Conservation (phyloP, 441 rosid genomes). For the Geranium incanum region DNA sequence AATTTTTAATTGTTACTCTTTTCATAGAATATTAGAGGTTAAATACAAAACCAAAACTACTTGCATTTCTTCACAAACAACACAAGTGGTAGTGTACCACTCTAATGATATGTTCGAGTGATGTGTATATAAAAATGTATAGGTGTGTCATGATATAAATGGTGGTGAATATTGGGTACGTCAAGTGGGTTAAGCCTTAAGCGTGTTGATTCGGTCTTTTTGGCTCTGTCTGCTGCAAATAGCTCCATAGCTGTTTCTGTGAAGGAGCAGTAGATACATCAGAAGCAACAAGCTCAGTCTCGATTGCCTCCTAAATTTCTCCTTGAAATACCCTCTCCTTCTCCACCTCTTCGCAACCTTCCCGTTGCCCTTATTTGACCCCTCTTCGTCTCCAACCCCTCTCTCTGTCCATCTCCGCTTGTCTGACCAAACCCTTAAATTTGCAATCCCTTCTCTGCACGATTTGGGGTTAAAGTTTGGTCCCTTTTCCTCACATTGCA, state of each 20-base stretch:
- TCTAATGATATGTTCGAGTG: background rate
- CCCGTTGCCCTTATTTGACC: constrained; percentile 8
- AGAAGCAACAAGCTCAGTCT: background rate
- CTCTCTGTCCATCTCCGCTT: background rate
- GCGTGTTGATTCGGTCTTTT: background rate
- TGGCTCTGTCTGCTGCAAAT: background rate
- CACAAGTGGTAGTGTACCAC: too few species aligned
- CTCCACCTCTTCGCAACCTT: background rate
- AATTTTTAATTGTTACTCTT: too few species aligned
- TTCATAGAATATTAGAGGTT: too few species aligned
- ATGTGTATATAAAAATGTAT: background rate
- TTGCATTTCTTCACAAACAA: too few species aligned
- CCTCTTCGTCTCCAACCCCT: background rate
- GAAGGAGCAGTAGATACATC: background rate
- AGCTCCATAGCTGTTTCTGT: background rate
- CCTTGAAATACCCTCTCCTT: background rate
- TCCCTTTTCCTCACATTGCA: constrained; percentile 1
- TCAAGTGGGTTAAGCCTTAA: constrained; percentile 4
- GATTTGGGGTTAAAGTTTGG: background rate
- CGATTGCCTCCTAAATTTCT: background rate
- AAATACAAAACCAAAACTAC: too few species aligned
- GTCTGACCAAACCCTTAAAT: background rate
- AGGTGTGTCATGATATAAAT: background rate
- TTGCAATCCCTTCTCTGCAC: background rate
- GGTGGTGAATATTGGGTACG: background rate